phyloP scores from a whole-genome alignment of 352 stramenopile genomes.

The Phytophthora agathidicida region DNA sequence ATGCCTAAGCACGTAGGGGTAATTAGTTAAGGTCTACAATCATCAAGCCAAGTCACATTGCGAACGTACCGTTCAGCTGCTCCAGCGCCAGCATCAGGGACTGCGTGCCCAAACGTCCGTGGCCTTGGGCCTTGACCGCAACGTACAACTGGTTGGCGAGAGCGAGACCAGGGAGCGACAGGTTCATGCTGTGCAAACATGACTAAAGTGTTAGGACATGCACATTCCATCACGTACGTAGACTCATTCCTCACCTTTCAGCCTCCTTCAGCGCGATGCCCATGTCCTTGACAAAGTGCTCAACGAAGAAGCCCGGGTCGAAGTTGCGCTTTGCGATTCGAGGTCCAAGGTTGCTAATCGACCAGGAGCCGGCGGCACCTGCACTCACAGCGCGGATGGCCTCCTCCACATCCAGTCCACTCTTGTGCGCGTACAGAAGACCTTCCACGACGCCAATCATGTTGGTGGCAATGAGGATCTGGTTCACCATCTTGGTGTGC shows the following conservation, averaged over 20 bases:
- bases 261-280: conserved; percentile 90
- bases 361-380: conserved; percentile 88
- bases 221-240: background rate
- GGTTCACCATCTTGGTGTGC: conserved; percentile 94
- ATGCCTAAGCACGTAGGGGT: conserved; percentile 16
- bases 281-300: conserved; percentile 93
- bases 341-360: conserved; percentile 91
- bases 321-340: conserved; percentile 91
- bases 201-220: background rate
- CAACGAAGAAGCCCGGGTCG: conserved; percentile 90
- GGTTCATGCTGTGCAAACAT: conserved; percentile 71
- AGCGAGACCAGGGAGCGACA: conserved; percentile 84
- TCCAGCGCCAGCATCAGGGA: conserved; percentile 89
- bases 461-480: conserved; percentile 90
- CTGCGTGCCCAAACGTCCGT: conserved; percentile 86
- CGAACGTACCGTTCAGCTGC: conserved; percentile 71
- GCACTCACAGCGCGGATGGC: conserved; percentile 86
- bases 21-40: background rate
- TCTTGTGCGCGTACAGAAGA: conserved; percentile 87
- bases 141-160: conserved; percentile 91
- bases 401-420: conserved; percentile 85
- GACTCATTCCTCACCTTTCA: conserved; percentile 39
- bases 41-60: background rate
- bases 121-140: conserved; percentile 84
- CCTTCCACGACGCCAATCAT: conserved; percentile 92